Evolutionary conservation across 2,329 filamentous ascomycete genomes (phyloP).

Genomic region (Aspergillus chevalieri): DNA sequence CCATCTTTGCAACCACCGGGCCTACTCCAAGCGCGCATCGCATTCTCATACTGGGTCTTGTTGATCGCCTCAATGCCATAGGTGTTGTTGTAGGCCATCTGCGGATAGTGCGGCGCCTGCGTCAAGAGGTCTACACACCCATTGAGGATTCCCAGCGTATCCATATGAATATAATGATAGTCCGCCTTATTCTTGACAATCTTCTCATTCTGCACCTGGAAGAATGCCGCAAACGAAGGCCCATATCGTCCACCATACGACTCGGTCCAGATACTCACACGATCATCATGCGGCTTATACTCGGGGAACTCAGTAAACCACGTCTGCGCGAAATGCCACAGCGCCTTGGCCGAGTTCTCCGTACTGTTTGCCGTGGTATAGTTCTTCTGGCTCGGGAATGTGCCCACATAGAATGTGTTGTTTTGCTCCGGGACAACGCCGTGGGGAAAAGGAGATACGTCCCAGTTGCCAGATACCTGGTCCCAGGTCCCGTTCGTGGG

Average conservation of each 20-base stretch:
- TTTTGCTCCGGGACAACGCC: constrained; percentile 41
- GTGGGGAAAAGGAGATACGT: constrained; percentile 20
- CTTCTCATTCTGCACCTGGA: constrained; percentile 38
- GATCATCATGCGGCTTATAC: constrained; percentile 54
- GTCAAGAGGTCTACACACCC: constrained; percentile 49
- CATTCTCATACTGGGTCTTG: constrained; percentile 41
- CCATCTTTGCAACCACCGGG: constrained; percentile 50
- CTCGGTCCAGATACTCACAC: constrained; percentile 41
- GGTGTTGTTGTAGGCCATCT: constrained; percentile 54
- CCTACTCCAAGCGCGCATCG: constrained; percentile 40
- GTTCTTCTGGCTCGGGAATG: constrained; percentile 42
- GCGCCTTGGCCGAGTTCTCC: constrained; percentile 47
- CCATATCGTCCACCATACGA: constrained; percentile 43
- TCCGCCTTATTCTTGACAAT: constrained; percentile 27
- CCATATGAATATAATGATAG: constrained; percentile 38
- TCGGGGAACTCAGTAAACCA: constrained; percentile 60
- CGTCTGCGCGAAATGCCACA: constrained; percentile 56
- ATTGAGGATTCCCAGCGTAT: constrained; percentile 53
- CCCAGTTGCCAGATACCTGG: constrained; percentile 19
- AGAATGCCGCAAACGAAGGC: constrained; percentile 34
- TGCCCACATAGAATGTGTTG: constrained; percentile 48
- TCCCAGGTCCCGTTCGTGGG: constrained; percentile 36
- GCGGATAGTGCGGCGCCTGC: constrained; percentile 44
- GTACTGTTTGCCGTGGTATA: constrained; percentile 46
- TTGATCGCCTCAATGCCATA: constrained; percentile 52